phyloP scores from a whole-genome alignment of 2,329 filamentous ascomycete species.

The Dactylella cylindrospora region DNA sequence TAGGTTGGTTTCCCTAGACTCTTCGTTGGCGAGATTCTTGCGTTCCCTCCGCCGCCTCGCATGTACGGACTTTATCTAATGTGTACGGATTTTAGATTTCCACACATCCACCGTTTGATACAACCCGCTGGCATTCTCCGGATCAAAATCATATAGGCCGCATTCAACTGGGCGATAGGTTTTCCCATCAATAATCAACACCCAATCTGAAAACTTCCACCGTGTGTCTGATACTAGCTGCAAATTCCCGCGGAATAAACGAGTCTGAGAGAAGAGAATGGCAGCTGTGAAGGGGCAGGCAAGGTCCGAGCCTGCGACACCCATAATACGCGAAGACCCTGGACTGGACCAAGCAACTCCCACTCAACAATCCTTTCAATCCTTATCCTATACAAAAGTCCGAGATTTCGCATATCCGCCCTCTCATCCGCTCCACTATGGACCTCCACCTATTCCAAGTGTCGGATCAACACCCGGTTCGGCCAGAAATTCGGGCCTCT shows the following conservation, averaged over 20 bases:
- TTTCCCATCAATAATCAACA: too few relatives aligned
- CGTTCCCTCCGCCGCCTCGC: too few relatives aligned
- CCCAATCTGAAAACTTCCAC: neutral
- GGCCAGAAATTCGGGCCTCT: conserved; percentile 37
- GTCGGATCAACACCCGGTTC: conserved; percentile 37
- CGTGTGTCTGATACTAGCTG: conserved; percentile 5
- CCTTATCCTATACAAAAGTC: conserved; percentile 81
- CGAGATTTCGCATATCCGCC: conserved; percentile 92
- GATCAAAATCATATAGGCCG: too few relatives aligned
- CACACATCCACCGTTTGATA: too few relatives aligned
- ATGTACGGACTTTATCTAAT: too few relatives aligned
- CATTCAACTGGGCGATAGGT: too few relatives aligned
- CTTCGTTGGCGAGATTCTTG: too few relatives aligned
- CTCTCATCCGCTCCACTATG: conserved; percentile 86
- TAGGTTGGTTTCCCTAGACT: too few relatives aligned
- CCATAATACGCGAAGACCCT: conserved; percentile 40
- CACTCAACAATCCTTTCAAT: conserved; percentile 52
- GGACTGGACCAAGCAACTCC: conserved; percentile 29
- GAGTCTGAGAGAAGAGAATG: conserved; percentile 33
- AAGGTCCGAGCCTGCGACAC: conserved; percentile 43
- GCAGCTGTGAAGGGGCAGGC: conserved; percentile 44
- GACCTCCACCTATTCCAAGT: conserved; percentile 70
- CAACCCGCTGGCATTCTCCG: too few relatives aligned
- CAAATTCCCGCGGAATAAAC: conserved; percentile 2
- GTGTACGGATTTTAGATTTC: too few relatives aligned